Evolutionary conservation across 2,329 filamentous ascomycete species (phyloP).

Genomic region (Curvularia lunata): DNA sequence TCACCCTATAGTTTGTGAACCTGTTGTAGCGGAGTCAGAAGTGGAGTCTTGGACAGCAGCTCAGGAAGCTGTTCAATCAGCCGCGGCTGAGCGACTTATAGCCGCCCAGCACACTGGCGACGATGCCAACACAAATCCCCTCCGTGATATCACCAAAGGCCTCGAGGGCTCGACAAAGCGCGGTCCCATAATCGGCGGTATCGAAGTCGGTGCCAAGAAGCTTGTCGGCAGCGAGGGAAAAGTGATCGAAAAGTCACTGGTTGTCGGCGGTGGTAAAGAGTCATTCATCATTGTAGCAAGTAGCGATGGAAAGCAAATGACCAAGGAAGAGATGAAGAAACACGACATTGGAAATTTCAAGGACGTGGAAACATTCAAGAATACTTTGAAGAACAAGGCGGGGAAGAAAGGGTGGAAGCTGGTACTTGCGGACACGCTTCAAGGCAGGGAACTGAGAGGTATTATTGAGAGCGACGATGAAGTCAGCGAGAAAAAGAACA

Average conservation of each 20-base stretch:
- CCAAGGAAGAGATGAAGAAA: conserved; percentile 70
- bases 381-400: conserved; percentile 71
- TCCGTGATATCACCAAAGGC: conserved; percentile 40
- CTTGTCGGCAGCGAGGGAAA: conserved; percentile 63
- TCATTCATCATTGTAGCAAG: conserved; percentile 60
- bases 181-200: conserved; percentile 60
- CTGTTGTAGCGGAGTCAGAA: conserved; percentile 68
- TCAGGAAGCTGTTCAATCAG: conserved; percentile 42
- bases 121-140: conserved; percentile 40
- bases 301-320: conserved; percentile 68
- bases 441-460: conserved; percentile 70
- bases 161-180: conserved; percentile 44
- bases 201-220: conserved; percentile 64
- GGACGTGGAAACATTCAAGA: conserved; percentile 71
- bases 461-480: conserved; percentile 68
- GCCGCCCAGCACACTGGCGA: conserved; percentile 25
- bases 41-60: conserved; percentile 53
- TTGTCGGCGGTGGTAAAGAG: conserved; percentile 60
- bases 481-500: conserved; percentile 50
- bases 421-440: conserved; percentile 75
- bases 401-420: conserved; percentile 78
- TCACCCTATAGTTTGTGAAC: conserved; percentile 76
- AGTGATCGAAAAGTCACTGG: conserved; percentile 61
- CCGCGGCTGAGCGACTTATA: conserved; percentile 35
- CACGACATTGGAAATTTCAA: conserved; percentile 68